Base-by-base conservation (phyloP, 73 alveolate species). In the Paramecium pentaurelia region DNA sequence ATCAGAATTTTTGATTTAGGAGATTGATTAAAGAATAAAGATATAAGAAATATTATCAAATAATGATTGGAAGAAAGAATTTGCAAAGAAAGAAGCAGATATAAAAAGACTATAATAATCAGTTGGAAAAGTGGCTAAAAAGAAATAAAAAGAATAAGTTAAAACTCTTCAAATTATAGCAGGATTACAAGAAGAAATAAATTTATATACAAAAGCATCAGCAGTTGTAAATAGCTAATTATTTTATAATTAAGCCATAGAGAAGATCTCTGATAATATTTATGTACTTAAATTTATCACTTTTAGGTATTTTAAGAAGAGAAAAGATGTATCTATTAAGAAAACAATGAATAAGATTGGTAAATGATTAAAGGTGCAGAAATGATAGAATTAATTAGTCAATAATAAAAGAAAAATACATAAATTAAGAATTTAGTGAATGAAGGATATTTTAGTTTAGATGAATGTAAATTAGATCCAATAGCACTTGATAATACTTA, bases 271-370 rank as follows among this genome's bases (percentile, higher is more conserved):
- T 20, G 30, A 80, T 44, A 64, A 49, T 25, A 10, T 27, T 4
- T 80, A 80, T 80, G 77, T 75, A 75, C 11, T 54, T 18, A 16
- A 75, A 30, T 75, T n/a, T 5, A 22, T 75, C 0, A 75, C 8
- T 36, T 14, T 12, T 38, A 75, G 88, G 88, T 80, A 4, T 80
- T 80, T 47, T n/a, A 32, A 42, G 91, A 80, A 11, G 91, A 80
- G 12, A 80, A 80, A 47, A 20, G 49, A 20, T 27, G 64, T 49
- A 25, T 80, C 22, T 80, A 80, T 49, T 20, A 47, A 80, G 49
- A 32, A 20, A 42, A 45, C 20, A 34, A 34, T 16, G 28, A 68
- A 80, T 10, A 47, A 18, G 27, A 80, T 20, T 80, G 91, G 71
- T 4, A 10, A 10, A 16, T 36, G 7, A 20, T 44, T 7, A 49